A percentile compares a stretch with the other conserved stretches of the same genome.
These are phyloP conservation scores for Pseudomicrostroma phylloplanum DNA, from an alignment of 1,284 basidiomycete genomes.

Conservation along the genomic window DNA sequence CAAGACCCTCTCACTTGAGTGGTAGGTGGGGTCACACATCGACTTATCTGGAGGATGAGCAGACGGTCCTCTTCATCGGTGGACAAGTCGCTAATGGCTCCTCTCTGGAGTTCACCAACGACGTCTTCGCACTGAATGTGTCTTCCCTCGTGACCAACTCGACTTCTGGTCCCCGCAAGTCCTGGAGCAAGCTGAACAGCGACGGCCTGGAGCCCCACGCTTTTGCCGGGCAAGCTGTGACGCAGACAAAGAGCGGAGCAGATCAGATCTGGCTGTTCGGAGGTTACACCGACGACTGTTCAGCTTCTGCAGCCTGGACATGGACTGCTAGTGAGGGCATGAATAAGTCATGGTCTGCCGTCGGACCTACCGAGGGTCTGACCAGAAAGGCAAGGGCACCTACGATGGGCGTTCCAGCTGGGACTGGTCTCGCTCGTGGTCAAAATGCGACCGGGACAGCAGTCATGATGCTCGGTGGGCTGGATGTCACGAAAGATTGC, in stretches of 20 bases:
- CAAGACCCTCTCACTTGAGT: neutral
- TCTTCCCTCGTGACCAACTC: conserved; percentile 7
- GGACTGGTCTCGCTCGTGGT: conserved; percentile 6
- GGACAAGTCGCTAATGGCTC: conserved; percentile 17
- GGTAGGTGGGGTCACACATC: conserved; percentile 43
- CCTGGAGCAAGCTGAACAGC: conserved; percentile 5
- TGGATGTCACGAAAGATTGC: conserved; percentile 15
- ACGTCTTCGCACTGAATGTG: conserved; percentile 26
- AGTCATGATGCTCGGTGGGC: conserved; percentile 23
- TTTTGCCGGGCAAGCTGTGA: conserved; percentile 18
- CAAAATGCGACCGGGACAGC: conserved; percentile 10
- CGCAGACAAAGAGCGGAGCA: neutral
- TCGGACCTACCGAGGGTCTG: neutral
- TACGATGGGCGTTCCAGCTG: conserved; percentile 7
- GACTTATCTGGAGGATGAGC: conserved; percentile 25
- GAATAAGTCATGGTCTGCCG: conserved; percentile 14
- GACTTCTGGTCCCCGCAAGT: conserved; percentile 10
- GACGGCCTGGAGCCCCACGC: conserved; percentile 14
- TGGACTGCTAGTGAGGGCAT: conserved; percentile 7
- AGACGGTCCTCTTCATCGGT: conserved; percentile 24
- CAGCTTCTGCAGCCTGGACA: conserved; percentile 5
- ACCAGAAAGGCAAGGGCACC: neutral
- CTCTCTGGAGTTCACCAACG: conserved; percentile 19
- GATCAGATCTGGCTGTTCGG: conserved; percentile 21
- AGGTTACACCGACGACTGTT: conserved; percentile 21